Percentiles rank a stretch among this genome's conserved stretches.
These are phyloP conservation scores for Clohesyomyces aquaticus DNA, from an alignment of 495 filamentous ascomycete species.

Conservation along the genomic window DNA sequence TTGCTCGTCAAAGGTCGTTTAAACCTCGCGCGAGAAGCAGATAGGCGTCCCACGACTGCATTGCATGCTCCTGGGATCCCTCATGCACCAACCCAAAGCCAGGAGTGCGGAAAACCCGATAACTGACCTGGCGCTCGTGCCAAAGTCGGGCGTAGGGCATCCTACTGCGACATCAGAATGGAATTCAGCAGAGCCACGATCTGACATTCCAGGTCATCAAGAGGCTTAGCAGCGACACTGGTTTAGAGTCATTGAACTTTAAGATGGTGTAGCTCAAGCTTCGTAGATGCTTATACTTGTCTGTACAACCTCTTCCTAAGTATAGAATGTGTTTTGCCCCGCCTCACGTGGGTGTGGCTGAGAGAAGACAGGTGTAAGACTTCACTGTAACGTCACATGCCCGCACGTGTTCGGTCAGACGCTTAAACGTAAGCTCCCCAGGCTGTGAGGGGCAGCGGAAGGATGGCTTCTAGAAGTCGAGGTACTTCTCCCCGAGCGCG, in stretches of 20 bases:
- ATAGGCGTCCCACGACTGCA: neutral
- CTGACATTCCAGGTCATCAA: neutral
- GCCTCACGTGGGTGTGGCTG: neutral
- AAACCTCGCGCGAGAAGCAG: constrained; percentile 5
- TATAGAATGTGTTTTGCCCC: neutral
- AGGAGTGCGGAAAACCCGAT: neutral
- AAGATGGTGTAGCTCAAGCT: neutral
- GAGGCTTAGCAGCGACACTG: neutral
- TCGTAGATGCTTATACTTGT: neutral
- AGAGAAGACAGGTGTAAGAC: neutral
- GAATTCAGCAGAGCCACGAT: neutral
- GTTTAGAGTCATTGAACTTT: neutral
- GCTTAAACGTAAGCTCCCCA: neutral
- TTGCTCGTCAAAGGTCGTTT: neutral
- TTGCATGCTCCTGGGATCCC: neutral
- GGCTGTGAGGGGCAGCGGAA: neutral
- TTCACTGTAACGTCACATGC: neutral
- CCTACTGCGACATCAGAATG: neutral
- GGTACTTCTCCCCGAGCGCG: neutral
- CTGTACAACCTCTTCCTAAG: neutral
- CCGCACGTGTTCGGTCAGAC: neutral
- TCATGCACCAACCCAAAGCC: constrained; percentile 1
- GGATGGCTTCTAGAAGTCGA: neutral
- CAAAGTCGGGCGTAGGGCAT: constrained; percentile 5
- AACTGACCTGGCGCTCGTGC: neutral